phyloP scores from a whole-genome alignment of 768 basidiomycete genomes.

The Termitomyces sp. region DNA sequence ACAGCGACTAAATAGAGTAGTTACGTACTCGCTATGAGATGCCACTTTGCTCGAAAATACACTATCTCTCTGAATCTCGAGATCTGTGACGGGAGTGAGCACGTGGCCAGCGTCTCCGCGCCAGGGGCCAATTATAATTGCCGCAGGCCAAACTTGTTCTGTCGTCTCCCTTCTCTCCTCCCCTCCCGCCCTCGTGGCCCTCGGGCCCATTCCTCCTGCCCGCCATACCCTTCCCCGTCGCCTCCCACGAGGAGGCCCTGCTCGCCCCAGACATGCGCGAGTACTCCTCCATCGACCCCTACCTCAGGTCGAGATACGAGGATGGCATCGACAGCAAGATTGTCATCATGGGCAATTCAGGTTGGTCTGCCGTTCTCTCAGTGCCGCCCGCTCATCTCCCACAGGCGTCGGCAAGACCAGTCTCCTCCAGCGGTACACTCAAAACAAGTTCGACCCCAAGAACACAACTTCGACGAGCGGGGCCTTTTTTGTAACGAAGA shows the following conservation, averaged over 20 bases:
- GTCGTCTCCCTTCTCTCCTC: constrained; percentile 21
- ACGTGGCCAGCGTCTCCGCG: constrained; percentile 26
- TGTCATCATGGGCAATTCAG: constrained; percentile 86
- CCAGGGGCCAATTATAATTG: constrained; percentile 20
- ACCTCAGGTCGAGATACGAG: constrained; percentile 65
- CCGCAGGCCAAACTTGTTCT: constrained; percentile 18
- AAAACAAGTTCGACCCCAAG: constrained; percentile 85
- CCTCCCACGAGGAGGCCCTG: constrained; percentile 12
- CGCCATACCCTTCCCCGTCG: constrained; percentile 16
- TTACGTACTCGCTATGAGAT: constrained; percentile 23
- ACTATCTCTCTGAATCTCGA: constrained; percentile 7
- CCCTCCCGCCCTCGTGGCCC: constrained; percentile 44
- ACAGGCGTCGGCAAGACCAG: constrained; percentile 91
- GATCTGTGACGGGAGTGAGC: constrained; percentile 21
- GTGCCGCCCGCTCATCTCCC: constrained; percentile 1
- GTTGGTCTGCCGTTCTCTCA: constrained; percentile 19
- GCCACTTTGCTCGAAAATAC: constrained; percentile 16
- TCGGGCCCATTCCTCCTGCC: constrained; percentile 23
- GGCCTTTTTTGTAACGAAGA: constrained; percentile 92
- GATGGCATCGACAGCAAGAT: constrained; percentile 92
- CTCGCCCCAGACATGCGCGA: constrained; percentile 43
- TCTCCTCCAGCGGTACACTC: constrained; percentile 84
- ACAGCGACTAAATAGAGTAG: constrained; percentile 29
- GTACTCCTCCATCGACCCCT: constrained; percentile 59
- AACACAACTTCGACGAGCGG: constrained; percentile 89